Base-by-base conservation (phyloP, 163 green algal species). In the Prototheca wickerhamii region DNA sequence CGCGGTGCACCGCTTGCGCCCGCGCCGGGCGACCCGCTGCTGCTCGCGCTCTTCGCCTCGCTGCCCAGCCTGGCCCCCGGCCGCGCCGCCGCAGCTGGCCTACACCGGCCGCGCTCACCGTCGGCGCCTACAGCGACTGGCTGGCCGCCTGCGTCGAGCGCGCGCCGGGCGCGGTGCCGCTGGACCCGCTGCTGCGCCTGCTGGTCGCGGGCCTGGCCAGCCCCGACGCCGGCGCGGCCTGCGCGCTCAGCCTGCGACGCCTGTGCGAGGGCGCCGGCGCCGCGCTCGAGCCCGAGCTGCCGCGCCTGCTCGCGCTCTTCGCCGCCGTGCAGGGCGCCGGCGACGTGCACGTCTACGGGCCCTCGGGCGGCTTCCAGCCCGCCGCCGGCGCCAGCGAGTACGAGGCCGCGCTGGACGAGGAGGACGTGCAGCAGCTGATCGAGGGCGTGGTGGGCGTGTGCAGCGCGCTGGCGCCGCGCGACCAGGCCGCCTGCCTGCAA, bases 71-170 rank as follows among this genome's bases (percentile, higher is more conserved):
- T 31, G 15, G n/a, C n/a, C n/a, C n/a, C 74, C 92, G 69, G 85
- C 84, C 0, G 10, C 52, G 37, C 26, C 61, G 17, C 55, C 73
- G 15, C 56, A 61, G 57, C 74, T 87, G 65, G 70, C 76, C 63
- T 82, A 83, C 70, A 87, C 83, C 0, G n/a, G 74, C 72, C 28
- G 73, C 74, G 58, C 66, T 79, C 31, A 71, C 69, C 18, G 57
- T 89, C 1, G 80, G 71, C 0, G 65, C 67, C 0, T 93, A 92
- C 51, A 60, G 75, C 1, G 71, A 83, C 28, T 92, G 85, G 86
- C 71, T 93, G 49, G 73, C 67, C 23, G 58, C 65, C 8, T 60
- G 65, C 18, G 61, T 79, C 51, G 35, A 37, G 33, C n/a, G 33
- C n/a, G 26, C 46, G 57, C 30, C 56, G 61, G 53, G 30, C 53